Conservation (phyloP, 2,329 filamentous ascomycete genomes). For the Beauveria varroae region DNA sequence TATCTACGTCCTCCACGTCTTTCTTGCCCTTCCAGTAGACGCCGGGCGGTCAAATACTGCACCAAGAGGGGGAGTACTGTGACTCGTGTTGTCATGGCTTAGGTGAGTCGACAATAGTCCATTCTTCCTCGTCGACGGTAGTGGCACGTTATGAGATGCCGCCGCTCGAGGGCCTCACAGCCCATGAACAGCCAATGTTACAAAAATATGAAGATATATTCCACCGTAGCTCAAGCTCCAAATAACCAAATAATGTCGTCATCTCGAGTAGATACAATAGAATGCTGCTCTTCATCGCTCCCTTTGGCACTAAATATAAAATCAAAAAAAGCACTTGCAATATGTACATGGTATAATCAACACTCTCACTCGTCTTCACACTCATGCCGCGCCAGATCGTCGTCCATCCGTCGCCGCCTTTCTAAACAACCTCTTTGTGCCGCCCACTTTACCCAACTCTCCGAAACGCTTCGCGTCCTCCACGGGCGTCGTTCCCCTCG, state of each 20-base stretch:
- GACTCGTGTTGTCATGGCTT: no score
- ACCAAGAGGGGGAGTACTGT: no score
- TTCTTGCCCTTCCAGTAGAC: no score
- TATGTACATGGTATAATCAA: slow-evolving; percentile 10
- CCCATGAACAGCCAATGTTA: no score
- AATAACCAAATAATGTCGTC: not conserved
- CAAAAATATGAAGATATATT: not conserved
- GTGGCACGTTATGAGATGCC: no score
- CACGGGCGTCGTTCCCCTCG: not conserved
- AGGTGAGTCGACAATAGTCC: no score
- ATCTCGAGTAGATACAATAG: not conserved
- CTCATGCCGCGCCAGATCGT: slow-evolving; percentile 1
- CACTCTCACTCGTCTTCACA: not conserved
- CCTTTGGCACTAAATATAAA: not conserved
- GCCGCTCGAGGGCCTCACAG: no score
- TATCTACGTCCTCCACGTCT: no score
- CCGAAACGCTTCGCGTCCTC: slow-evolving; percentile 45
- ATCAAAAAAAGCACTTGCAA: not conserved
- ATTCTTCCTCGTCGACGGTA: no score
- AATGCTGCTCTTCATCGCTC: not conserved
- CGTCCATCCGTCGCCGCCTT: slow-evolving; percentile 22
- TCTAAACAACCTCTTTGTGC: slow-evolving; percentile 64
- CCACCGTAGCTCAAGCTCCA: not conserved
- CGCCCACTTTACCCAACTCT: slow-evolving; percentile 63
- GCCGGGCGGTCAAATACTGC: no score